Percentiles rank a stretch among this genome's conserved stretches.
Evolutionary conservation across 148 eudicot species (phyloP).

Genomic region (Chenopodium quinoa): DNA sequence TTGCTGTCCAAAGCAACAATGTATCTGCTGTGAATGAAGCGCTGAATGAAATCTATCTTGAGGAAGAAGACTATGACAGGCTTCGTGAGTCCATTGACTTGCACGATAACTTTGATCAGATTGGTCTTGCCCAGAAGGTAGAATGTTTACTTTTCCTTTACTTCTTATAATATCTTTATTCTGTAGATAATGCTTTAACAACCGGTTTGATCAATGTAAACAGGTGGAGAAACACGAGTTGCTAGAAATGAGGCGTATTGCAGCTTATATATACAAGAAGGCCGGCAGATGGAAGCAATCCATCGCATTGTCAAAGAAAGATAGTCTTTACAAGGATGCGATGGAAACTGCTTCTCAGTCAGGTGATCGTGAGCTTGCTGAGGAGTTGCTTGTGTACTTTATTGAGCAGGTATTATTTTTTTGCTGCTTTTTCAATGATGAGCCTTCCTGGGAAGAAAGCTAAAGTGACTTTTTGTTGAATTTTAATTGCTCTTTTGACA

Average conservation of each 20-base stretch:
- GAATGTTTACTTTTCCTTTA: not conserved
- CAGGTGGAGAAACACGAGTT: conserved; percentile 98
- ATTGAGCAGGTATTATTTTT: conserved; percentile 65
- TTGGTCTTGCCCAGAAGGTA: conserved; percentile 97
- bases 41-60: conserved; percentile 90
- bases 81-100: conserved; percentile 85
- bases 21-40: conserved; percentile 96
- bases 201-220: conserved; percentile 16
- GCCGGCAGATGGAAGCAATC: conserved; percentile 99
- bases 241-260: conserved; percentile 96
- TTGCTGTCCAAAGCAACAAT: conserved; percentile 94
- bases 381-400: conserved; percentile 91
- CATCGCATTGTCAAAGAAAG: conserved; percentile 89
- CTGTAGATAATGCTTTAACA: not conserved
- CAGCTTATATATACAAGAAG: conserved; percentile 92
- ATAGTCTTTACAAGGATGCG: conserved; percentile 87
- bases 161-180: not conserved
- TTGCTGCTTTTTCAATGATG: not conserved
- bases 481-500: not conserved
- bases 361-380: conserved; percentile 97
- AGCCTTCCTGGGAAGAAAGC: not conserved
- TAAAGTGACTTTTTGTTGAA: not conserved
- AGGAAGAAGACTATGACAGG: conserved; percentile 97
- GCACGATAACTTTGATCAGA: conserved; percentile 97
- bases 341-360: conserved; percentile 99